phyloP scores from a whole-genome alignment of 441 rosid genomes.

The Euphorbia schlechtendalii region DNA sequence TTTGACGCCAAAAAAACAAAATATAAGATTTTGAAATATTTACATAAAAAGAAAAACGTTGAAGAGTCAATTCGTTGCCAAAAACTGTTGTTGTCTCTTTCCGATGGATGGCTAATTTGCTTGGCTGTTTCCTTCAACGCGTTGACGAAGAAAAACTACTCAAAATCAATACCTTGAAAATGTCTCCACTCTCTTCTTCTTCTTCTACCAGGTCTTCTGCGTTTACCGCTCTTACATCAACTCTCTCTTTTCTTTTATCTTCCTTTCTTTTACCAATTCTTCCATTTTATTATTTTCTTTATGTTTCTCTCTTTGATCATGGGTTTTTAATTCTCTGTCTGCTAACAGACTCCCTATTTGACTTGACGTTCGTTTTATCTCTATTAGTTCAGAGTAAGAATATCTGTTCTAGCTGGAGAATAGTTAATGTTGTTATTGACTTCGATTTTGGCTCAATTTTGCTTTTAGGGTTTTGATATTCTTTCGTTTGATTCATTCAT shows the following conservation, averaged over 20 bases:
- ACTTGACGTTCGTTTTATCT: not conserved
- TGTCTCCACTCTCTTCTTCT: conserved; percentile 13
- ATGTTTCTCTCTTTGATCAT: not conserved
- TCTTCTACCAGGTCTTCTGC: not conserved
- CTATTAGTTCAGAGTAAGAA: not conserved
- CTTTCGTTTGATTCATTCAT: not conserved
- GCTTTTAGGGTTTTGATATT: conserved; percentile 14
- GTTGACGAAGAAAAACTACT: conserved; percentile 29
- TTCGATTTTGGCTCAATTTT: conserved; percentile 2
- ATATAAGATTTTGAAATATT: not conserved
- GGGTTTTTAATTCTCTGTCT: not conserved
- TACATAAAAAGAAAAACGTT: too few relatives aligned
- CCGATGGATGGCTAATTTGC: not conserved
- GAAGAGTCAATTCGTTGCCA: not conserved
- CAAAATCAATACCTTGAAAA: conserved; percentile 1
- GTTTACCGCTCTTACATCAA: conserved; percentile 15
- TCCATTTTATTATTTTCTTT: not conserved
- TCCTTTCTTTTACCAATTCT: not conserved
- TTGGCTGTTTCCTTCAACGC: conserved; percentile 24
- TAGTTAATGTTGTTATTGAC: not conserved
- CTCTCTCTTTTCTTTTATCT: not conserved
- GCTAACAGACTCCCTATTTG: not conserved
- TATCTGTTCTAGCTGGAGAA: not conserved
- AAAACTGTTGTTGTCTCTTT: too few relatives aligned
- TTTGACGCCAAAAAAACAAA: too few relatives aligned